Evolutionary conservation across 2,329 filamentous ascomycete species (phyloP), one percentile per base, ranked within the genome.

Genomic region (Colletotrichum somersetense): DNA sequence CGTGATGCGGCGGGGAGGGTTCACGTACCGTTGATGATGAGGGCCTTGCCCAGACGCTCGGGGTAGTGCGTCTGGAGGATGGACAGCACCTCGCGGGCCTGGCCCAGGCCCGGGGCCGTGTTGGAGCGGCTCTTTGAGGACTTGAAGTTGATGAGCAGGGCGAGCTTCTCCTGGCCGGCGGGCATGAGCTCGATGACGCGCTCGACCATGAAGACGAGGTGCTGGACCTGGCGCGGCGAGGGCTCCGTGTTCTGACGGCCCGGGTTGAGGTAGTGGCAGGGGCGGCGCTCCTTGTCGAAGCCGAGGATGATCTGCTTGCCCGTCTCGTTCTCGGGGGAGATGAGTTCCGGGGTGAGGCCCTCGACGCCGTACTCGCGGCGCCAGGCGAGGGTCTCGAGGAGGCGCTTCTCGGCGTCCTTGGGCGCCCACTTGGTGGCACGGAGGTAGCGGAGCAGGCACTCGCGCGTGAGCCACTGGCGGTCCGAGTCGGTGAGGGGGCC

Each of bases 51-150:
- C 42, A 99, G 85, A 66, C 96, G 87, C 85, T 99, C 96, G 0
- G 96, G 96, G 80, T 98, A 98, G 83, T 99, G 95, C 75, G 92
- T 95, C 84, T 99, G 96, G 73, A 99, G 86, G 76, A 99, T 97
- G 80, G 92, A 88, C 77, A 99, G 84, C n/a, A 95, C 93, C 84
- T 97, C 92, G 76, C 93, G 91, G 7, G 93, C 94, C 79, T 93
- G 92, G 40, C 88, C 88, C 69, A 98, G 85, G 12, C 90, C 90
- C 11, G 96, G 94, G 38, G 87, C 86, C 20, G 89, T 91, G 78
- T 95, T 94, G 77, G 91, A 89, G 67, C 93, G 90, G 71, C 87
- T 89, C 80, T 92, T 93, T 75, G 91, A 92, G 72, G 91, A 88
- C 82, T 94, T 94, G 86, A 97, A 98, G 84, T 98, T 96, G 82